Base-by-base conservation (phyloP, 441 rosid genomes). In the Bocquillonia castaneifolia region DNA sequence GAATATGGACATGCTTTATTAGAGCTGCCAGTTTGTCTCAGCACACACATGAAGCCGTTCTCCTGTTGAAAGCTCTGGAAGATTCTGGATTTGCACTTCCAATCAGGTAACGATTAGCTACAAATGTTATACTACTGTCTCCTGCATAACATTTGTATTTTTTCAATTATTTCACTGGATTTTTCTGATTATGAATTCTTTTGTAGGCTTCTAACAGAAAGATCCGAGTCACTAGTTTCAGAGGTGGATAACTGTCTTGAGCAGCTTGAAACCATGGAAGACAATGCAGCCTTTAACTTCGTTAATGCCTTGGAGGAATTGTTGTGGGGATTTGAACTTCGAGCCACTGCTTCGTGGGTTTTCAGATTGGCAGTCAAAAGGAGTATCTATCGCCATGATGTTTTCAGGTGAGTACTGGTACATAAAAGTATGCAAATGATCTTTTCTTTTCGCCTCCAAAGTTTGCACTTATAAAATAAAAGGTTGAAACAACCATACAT, bases 1-100 rank as follows among this genome's bases (percentile, higher is more conserved):
- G 90, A 77, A 84, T 91, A 80, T 91, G 99, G 99, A 91, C 99
- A 56, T 89, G 95, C 87, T 93, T 93, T 77, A 74, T 89, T 48
- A 87, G 96, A 77, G 96, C 93, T 63, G 96, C 97, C 56, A 93
- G 99, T 81, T 77, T 91, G 70, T 77, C 83, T 40, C 77, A 80
- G 69, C 70, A 67, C 52, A 70, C 77, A 67, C 79, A 71, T 57
- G 93, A 89, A 73, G 93, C 91, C 66, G 76, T 86, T 72, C 32
- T 69, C 58, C 89, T 91, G 74, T 76, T 91, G 71, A 80, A 78
- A 64, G 96, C 96, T 53, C 85, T 91, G 63, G 81, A 57, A 62
- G 87, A 85, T 81, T 73, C 80, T 76, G 97, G 89, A 66, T 91
- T 89, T 68, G 84, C 83, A 78, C 96, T 93, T 82, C 97, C 97